Conservation (phyloP, 1,139 yeast species). For the Yamadazyma membranifaciens region DNA sequence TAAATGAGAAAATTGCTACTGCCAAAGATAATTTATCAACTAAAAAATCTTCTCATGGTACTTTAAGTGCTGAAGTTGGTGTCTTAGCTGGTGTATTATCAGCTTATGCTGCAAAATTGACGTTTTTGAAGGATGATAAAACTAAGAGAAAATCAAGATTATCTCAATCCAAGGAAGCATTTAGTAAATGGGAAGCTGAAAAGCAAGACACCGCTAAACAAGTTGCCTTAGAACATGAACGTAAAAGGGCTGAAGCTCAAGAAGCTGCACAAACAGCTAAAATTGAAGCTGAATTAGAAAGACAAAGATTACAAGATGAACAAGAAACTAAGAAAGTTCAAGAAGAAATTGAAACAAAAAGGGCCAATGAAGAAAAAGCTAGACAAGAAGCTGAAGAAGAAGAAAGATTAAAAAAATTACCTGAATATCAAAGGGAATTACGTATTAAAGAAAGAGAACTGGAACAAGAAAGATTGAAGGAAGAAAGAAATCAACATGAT, state of each 20-base stretch:
- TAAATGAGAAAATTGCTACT: conserved; percentile 35
- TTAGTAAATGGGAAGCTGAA: conserved; percentile 44
- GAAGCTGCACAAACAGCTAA: conserved; percentile 48
- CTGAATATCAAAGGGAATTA: conserved; percentile 28
- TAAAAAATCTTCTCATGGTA: conserved; percentile 37
- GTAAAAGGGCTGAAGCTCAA: conserved; percentile 46
- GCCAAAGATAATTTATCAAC: conserved; percentile 34
- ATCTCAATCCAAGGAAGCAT: conserved; percentile 41
- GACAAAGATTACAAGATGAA: conserved; percentile 33
- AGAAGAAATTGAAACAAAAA: conserved; percentile 33
- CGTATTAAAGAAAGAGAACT: conserved; percentile 27
- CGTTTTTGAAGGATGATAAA: conserved; percentile 39
- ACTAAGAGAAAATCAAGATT: conserved; percentile 36
- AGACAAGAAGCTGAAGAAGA: conserved; percentile 23
- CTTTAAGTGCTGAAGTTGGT: conserved; percentile 45
- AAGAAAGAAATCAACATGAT: conserved; percentile 29
- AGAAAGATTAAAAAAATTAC: conserved; percentile 20
- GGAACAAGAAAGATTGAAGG: conserved; percentile 26
- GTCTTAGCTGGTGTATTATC: conserved; percentile 41
- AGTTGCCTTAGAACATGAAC: conserved; percentile 42
- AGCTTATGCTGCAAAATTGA: conserved; percentile 45
- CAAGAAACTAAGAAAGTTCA: conserved; percentile 28
- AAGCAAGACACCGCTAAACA: conserved; percentile 38
- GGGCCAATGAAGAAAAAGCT: conserved; percentile 32
- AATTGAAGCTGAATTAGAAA: conserved; percentile 47